Evolutionary conservation across 2,329 filamentous ascomycete genomes (phyloP), one percentile per base, ranked within the genome.

Genomic region (Cladosporium sphaerospermum): DNA sequence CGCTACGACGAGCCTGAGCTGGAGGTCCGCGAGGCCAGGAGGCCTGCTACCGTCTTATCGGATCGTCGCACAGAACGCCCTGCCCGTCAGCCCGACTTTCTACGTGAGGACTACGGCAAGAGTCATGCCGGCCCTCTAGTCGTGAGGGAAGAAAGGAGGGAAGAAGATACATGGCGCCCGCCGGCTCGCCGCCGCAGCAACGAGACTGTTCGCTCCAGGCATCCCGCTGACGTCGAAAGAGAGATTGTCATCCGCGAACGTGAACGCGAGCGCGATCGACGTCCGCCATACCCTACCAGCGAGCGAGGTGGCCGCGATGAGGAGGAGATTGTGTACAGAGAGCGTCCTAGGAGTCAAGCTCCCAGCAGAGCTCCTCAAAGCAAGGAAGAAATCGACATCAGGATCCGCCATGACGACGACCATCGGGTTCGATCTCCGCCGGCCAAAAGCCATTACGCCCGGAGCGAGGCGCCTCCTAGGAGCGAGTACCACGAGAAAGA

Each of bases 61-160:
- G 62, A 64, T 37, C 64, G 66, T 18, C 66, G 59, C 61, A 63
- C 49, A 18, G 65, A 72, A 42, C 69, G 73, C 9, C 69, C 69
- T 28, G 70, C 72, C 46, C 70, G 72, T 45, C 66, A 69, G 52
- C 75, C 75, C 48, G 75, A 77, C 59, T 77, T 78, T 62, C 66
- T 78, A 54, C 69, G 74, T 43, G 75, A 78, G 54, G 74, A 76
- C 61, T 76, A 77, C 62, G 74, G 72, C 57, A 67, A 72, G 52
- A 54, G 52, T 16, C 65, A 62, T 56, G 64, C 75, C 58, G 66
- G 77, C 61, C 61, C 72, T 57, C 52, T 77, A 66, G 67, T 80
- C 63, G 62, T 78, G 48, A 71, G 73, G 16, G 72, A 73, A 13
- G 69, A 74, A 37, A 67, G 69, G 6, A 65, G 71, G 43, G 67